Conservation (phyloP, 1,139 yeast genomes). For the Zygosaccharomyces sapae region DNA sequence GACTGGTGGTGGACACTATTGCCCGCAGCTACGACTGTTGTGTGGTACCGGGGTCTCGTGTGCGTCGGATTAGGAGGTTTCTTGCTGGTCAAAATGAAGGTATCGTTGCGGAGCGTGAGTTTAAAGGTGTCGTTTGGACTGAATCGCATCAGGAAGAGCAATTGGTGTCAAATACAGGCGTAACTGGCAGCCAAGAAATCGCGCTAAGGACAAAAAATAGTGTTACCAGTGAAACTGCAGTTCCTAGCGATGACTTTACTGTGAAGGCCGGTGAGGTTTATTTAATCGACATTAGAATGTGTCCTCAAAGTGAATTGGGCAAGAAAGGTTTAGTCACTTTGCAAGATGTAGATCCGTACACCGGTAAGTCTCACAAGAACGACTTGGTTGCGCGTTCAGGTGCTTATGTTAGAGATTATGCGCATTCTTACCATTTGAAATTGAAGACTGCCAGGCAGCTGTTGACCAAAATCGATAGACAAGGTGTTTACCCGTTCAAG, state of each 20-base stretch:
- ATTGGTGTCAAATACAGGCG: constrained; percentile 41
- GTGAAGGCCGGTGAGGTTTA: constrained; percentile 83
- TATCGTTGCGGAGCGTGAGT: constrained; percentile 84
- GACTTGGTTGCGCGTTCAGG: constrained; percentile 62
- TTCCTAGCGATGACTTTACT: constrained; percentile 72
- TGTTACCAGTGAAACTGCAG: constrained; percentile 42
- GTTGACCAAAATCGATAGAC: constrained; percentile 65
- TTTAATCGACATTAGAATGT: constrained; percentile 75
- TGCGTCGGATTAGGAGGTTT: constrained; percentile 86
- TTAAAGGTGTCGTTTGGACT: constrained; percentile 90
- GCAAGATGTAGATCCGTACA: constrained; percentile 58
- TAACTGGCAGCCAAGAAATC: constrained; percentile 15
- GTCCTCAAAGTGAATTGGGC: constrained; percentile 52
- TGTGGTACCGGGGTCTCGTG: constrained; percentile 88
- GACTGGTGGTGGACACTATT: constrained; percentile 72
- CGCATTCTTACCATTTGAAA: constrained; percentile 70
- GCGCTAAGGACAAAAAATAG: constrained; percentile 38
- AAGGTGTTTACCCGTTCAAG: constrained; percentile 91
- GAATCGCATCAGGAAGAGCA: constrained; percentile 72
- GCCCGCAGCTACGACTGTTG: constrained; percentile 77
- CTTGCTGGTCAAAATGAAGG: constrained; percentile 94
- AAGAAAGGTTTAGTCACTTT: constrained; percentile 65
- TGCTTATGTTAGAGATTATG: constrained; percentile 79
- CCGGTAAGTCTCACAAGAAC: constrained; percentile 55
- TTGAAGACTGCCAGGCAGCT: constrained; percentile 70